These are phyloP conservation scores for Thinopyrum obtusiflorum DNA, from an alignment of 202 grass and related monocot genomes.

Conservation along the genomic window DNA sequence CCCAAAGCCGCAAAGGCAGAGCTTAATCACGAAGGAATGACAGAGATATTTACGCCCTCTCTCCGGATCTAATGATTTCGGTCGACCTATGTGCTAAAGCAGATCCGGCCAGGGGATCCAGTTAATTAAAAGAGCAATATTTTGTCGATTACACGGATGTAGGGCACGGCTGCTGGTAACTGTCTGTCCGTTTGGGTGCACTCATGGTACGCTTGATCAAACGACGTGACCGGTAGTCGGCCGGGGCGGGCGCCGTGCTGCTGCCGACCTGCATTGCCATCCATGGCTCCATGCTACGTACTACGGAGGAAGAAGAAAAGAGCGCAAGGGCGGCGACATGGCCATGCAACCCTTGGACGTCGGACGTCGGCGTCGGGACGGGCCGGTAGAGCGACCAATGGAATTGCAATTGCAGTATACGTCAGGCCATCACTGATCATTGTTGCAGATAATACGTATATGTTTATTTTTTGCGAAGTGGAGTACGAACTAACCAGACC, in stretches of 20 bases:
- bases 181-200: too few species aligned
- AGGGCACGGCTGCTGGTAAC: not conserved
- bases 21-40: constrained; percentile 43
- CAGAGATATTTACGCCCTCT: not conserved
- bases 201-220: not conserved
- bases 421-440: not conserved
- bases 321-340: not conserved
- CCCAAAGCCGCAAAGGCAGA: not conserved
- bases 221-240: not conserved
- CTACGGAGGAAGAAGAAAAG: not conserved
- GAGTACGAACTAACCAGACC: not conserved
- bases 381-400: not conserved
- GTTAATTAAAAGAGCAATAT: not conserved
- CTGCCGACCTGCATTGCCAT: not conserved
- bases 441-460: not conserved
- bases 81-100: not conserved
- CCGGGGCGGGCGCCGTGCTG: not conserved
- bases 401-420: not conserved
- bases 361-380: not conserved
- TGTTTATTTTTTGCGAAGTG: not conserved
- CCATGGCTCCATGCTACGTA: not conserved
- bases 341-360: not conserved
- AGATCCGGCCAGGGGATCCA: not conserved
- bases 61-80: constrained; percentile 2
- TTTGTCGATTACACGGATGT: not conserved